Evolutionary conservation across 2,329 filamentous ascomycete species (phyloP), one percentile per base, ranked within the genome.

Genomic region (Fusarium sp.): DNA sequence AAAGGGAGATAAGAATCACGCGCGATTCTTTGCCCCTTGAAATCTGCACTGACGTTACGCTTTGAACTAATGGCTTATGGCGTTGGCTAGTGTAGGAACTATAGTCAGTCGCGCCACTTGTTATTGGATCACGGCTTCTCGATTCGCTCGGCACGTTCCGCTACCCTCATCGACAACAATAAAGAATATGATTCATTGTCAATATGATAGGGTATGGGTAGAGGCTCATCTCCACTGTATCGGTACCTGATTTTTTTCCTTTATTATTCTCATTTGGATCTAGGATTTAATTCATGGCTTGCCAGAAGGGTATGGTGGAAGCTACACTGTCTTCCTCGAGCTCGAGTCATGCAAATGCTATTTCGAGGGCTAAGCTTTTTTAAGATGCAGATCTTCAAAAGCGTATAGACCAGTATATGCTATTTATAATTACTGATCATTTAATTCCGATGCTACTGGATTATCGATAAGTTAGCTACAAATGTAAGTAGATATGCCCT

Each of bases 381-480:
- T 12, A 12, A n/a, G 34, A 38, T 38, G 34, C 34, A 38, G 34
- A n/a, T 38, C 34, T 4, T n/a, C 34, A 38, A 2, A 32, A 1
- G 11, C 2, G 18, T n/a, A 12, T 4, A 5, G 10, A n/a, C 34
- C 18, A 12, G 18, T 7, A 12, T 7, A 38, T 38, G 18, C 18
- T 12, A n/a, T n/a, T 12, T 10, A 10, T 12, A 38, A n/a, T n/a
- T 7, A n/a, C 10, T n/a, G 18, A n/a, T n/a, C 10, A 1, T 2
- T 38, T 38, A n/a, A 6, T 38, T n/a, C 18, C 10, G 18, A n/a
- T 12, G 1, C 6, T 38, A 38, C 10, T n/a, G 3, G 2, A 1
- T 7, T n/a, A 38, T 12, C 27, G 10, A 5, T 29, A 29, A 12
- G 9, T 4, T 27, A 10, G 2, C 25, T 22, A 4, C 22, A 22